Conservation (phyloP, 2,329 filamentous ascomycete species). For the Coniosporium tulheliwenetii region DNA sequence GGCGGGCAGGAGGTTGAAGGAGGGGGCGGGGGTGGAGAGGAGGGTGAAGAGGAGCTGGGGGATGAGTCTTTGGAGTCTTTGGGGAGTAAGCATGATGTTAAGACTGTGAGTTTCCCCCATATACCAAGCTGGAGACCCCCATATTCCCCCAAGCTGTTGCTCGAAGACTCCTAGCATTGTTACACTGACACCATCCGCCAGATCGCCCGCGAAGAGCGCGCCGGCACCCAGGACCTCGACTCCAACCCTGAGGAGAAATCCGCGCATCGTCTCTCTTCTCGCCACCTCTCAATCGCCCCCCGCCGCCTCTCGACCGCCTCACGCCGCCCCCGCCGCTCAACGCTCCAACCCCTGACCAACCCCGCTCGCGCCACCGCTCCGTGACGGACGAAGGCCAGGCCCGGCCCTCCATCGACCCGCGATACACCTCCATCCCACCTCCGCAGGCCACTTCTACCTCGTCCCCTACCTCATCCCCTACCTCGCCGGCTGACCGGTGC, state of each 20-base stretch:
- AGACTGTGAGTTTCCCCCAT: conserved; percentile 34
- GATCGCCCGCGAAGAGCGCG: conserved; percentile 16
- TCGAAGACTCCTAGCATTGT: conserved; percentile 2
- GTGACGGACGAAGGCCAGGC: conserved; percentile 9
- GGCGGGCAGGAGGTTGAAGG: conserved; percentile 47
- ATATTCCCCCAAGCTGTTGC: too few relatives aligned
- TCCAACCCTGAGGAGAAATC: conserved; percentile 14
- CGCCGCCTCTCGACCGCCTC: too few relatives aligned
- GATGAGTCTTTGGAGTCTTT: conserved; percentile 69
- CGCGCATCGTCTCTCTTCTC: too few relatives aligned
- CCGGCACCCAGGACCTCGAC: background rate
- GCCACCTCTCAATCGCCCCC: too few relatives aligned
- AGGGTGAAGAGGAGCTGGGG: conserved; percentile 47
- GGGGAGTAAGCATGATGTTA: conserved; percentile 79
- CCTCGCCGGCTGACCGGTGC: conserved; percentile 1
- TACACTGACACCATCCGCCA: conserved; percentile 2
- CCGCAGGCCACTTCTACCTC: too few relatives aligned
- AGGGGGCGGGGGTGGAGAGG: conserved; percentile 31
- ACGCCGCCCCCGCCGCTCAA: conserved; percentile 6
- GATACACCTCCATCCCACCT: conserved; percentile 2
- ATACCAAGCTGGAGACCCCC: background rate
- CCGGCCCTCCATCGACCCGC: conserved; percentile 4
- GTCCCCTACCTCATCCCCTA: conserved; percentile 6
- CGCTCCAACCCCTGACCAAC: conserved; percentile 1
- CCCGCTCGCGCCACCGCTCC: background rate